Evolutionary conservation across 192 early-diverging fungal species (phyloP).

Genomic region (Piromyces finnis): DNA sequence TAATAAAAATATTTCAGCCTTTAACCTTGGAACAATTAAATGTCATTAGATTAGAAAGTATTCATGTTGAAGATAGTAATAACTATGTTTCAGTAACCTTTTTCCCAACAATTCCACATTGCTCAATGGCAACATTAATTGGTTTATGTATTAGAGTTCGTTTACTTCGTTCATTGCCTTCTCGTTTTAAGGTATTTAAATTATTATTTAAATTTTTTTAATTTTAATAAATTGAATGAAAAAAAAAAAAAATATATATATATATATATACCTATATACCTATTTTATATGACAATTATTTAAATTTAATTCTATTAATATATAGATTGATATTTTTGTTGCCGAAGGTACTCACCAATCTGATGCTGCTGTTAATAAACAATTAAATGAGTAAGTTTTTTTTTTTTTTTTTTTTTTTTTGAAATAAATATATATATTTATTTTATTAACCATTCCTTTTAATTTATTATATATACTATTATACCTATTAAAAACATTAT

Average conservation of each 20-base stretch:
- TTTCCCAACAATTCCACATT: conserved; percentile 96
- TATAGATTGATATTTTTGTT: conserved; percentile 69
- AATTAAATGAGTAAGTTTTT: neutral
- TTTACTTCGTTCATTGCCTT: conserved; percentile 67
- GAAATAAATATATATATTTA: too few species aligned
- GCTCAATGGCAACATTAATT: conserved; percentile 97
- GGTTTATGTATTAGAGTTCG: conserved; percentile 91
- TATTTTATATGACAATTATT: too few species aligned
- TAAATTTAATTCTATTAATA: neutral
- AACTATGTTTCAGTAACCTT: conserved; percentile 66
- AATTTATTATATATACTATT: too few species aligned
- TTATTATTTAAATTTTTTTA: too few species aligned
- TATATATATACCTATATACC: too few species aligned
- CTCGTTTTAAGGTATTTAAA: conserved; percentile 85
- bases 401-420: too few species aligned
- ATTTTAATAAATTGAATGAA: neutral
- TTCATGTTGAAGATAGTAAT: conserved; percentile 51
- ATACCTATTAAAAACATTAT: too few species aligned
- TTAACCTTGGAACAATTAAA: conserved; percentile 92
- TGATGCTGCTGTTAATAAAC: conserved; percentile 39
- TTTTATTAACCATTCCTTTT: too few species aligned
- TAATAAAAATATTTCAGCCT: too few species aligned
- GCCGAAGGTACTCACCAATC: conserved; percentile 89
- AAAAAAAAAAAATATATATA: too few species aligned
- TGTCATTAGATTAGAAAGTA: conserved; percentile 73